phyloP scores from a whole-genome alignment of 139 green algal genomes.

The Auxenochlorella pyrenoidosa region DNA sequence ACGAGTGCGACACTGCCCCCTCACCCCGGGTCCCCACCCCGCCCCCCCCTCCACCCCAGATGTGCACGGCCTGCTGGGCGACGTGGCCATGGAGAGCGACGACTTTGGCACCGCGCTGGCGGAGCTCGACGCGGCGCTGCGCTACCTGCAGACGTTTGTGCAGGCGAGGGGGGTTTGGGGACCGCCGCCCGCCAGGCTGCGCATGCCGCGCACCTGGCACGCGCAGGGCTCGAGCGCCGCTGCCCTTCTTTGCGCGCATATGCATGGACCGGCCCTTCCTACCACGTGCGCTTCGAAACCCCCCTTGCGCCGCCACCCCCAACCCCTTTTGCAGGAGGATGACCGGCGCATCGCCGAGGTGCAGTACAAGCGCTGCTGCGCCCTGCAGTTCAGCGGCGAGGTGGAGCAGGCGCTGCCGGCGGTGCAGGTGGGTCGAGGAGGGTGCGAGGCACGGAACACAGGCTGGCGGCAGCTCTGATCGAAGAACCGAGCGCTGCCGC shows the following conservation, averaged over 20 bases:
- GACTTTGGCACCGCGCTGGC: slow-evolving; percentile 50
- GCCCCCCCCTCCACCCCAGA: slow-evolving; percentile 45
- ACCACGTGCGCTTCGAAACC: too few relatives aligned
- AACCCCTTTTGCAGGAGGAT: slow-evolving; percentile 12
- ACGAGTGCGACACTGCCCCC: background rate
- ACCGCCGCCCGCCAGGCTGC: background rate
- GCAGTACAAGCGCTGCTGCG: slow-evolving; percentile 62
- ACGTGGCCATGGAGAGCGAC: slow-evolving; percentile 61
- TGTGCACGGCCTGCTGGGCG: slow-evolving; percentile 60
- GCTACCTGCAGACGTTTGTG: slow-evolving; percentile 7
- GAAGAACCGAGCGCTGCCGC: background rate
- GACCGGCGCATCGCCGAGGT: slow-evolving; percentile 57
- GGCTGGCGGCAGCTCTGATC: background rate
- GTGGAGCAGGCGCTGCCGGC: slow-evolving; percentile 17
- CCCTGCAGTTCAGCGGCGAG: slow-evolving; percentile 55
- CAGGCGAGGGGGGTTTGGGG: background rate
- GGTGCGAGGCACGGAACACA: background rate
- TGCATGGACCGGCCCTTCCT: too few relatives aligned
- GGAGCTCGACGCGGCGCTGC: slow-evolving; percentile 20
- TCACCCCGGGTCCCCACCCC: too few relatives aligned
- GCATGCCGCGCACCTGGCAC: too few relatives aligned
- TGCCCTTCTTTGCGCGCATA: too few relatives aligned
- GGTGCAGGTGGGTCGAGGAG: background rate
- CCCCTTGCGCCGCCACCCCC: too few relatives aligned
- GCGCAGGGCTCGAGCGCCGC: too few relatives aligned